phyloP scores from a whole-genome alignment of 176 grass and related monocot species.

The Bolboschoenus planiculmis region DNA sequence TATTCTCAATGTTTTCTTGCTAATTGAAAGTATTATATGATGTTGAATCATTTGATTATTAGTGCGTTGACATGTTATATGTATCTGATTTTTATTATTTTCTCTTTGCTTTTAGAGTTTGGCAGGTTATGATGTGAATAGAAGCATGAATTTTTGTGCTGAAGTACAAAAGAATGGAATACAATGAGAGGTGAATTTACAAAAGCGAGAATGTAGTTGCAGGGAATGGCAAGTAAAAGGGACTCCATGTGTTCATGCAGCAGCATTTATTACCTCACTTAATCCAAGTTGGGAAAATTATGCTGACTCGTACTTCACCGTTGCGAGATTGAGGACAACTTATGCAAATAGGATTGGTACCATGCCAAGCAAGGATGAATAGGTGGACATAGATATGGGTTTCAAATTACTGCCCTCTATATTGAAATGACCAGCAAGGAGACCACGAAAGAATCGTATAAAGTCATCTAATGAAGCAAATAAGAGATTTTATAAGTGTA shows the following conservation, averaged over 20 bases:
- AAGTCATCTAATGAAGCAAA: neutral
- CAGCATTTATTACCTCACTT: neutral
- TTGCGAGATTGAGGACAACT: neutral
- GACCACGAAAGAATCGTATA: constrained; percentile 2
- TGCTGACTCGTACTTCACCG: neutral
- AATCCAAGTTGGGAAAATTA: neutral
- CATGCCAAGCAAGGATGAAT: neutral
- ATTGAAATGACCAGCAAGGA: neutral
- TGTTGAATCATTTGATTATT: too few relatives aligned
- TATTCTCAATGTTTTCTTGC: too few relatives aligned
- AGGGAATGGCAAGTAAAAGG: constrained; percentile 3
- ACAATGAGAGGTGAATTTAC: neutral
- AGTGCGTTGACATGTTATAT: too few relatives aligned
- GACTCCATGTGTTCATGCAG: neutral
- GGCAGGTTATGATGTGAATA: too few relatives aligned
- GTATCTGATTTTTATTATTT: too few relatives aligned
- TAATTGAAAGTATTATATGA: too few relatives aligned
- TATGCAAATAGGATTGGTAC: neutral
- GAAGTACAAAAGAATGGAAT: neutral
- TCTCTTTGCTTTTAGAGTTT: too few relatives aligned
- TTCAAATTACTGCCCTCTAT: neutral
- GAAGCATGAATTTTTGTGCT: neutral
- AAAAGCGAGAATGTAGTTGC: neutral
- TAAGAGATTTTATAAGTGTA: neutral
- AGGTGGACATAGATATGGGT: neutral